A percentile compares a stretch with the other conserved stretches of the same genome.
Evolutionary conservation across 371 early-diverging fungal species (phyloP).

Genomic region (Blastocladiella emersonii): DNA sequence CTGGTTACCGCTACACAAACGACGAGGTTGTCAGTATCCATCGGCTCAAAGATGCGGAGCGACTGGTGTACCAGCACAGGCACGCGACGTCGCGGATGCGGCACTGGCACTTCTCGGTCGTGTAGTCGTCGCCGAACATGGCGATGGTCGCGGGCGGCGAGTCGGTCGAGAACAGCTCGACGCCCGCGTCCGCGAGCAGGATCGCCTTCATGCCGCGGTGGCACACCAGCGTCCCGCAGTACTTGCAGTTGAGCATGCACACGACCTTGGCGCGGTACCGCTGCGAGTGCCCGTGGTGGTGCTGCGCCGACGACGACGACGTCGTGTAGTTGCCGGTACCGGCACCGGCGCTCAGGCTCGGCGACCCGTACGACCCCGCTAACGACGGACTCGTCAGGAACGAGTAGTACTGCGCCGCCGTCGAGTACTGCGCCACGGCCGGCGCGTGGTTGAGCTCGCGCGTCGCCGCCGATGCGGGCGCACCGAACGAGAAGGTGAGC

Average conservation of each 20-base stretch:
- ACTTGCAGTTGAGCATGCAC: constrained; percentile 38
- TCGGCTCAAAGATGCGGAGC: not conserved
- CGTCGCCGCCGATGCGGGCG: no score
- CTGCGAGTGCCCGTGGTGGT: constrained; percentile 9
- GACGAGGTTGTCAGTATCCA: not conserved
- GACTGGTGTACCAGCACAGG: constrained; percentile 55
- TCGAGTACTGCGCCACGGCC: no score
- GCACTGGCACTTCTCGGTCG: constrained; percentile 82
- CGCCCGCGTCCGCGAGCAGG: constrained; percentile 70
- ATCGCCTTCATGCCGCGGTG: constrained; percentile 78
- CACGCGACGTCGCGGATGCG: constrained; percentile 90
- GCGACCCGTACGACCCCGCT: no score
- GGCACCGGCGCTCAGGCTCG: no score
- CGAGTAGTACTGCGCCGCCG: no score
- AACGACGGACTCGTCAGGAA: no score
- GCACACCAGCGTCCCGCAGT: constrained; percentile 44
- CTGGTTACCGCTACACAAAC: constrained; percentile 60
- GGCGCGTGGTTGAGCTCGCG: no score
- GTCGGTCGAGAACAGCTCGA: constrained; percentile 77
- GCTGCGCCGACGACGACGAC: not conserved
- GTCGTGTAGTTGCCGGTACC: no score
- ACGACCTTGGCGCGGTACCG: constrained; percentile 44
- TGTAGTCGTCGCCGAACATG: constrained; percentile 75
- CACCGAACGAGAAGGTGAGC: no score
- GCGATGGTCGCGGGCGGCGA: constrained; percentile 71